Conservation (phyloP, 768 basidiomycete species). For the Leccinum variicolor region DNA sequence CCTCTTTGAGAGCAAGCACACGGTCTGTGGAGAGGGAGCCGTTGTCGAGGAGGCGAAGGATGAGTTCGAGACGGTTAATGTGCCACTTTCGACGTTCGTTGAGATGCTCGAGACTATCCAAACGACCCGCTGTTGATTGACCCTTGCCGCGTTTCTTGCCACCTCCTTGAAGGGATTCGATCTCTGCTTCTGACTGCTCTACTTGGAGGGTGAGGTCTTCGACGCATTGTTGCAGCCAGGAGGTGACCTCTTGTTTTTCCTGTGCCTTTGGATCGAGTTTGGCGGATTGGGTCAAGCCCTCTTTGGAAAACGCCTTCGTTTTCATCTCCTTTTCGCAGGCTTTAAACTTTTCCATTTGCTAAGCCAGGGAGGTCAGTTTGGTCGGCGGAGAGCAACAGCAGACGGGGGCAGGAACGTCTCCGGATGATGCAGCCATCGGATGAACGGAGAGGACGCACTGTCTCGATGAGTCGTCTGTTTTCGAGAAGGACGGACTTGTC, state of each 20-base stretch:
- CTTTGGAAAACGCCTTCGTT: slow-evolving; percentile 99
- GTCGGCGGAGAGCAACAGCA: slow-evolving; percentile 11
- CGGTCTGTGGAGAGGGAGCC: slow-evolving; percentile 82
- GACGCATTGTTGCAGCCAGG: slow-evolving; percentile 85
- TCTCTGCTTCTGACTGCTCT: slow-evolving; percentile 92
- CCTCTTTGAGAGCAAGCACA: slow-evolving; percentile 82
- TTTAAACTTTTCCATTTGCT: slow-evolving; percentile 99
- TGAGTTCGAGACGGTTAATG: slow-evolving; percentile 86
- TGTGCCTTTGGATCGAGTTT: slow-evolving; percentile 97
- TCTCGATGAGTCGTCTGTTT: slow-evolving; percentile 94
- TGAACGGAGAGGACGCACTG: slow-evolving; percentile 55
- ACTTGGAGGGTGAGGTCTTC: slow-evolving; percentile 93
- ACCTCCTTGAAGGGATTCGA: slow-evolving; percentile 75
- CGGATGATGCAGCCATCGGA: slow-evolving; percentile 1
- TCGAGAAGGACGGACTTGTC: slow-evolving; percentile 93
- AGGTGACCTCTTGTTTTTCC: slow-evolving; percentile 86
- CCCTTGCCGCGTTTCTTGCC: slow-evolving; percentile 86
- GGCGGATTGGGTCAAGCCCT: slow-evolving; percentile 90
- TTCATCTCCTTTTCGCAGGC: slow-evolving; percentile 99
- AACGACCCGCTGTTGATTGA: slow-evolving; percentile 61
- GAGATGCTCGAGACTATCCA: slow-evolving; percentile 79
- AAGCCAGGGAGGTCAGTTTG: slow-evolving; percentile 13
- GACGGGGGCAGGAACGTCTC: slow-evolving; percentile 1
- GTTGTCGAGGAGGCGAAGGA: slow-evolving; percentile 90
- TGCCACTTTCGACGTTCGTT: slow-evolving; percentile 98